Base-by-base conservation (phyloP, 768 basidiomycete species). In the Boletus patriciae region DNA sequence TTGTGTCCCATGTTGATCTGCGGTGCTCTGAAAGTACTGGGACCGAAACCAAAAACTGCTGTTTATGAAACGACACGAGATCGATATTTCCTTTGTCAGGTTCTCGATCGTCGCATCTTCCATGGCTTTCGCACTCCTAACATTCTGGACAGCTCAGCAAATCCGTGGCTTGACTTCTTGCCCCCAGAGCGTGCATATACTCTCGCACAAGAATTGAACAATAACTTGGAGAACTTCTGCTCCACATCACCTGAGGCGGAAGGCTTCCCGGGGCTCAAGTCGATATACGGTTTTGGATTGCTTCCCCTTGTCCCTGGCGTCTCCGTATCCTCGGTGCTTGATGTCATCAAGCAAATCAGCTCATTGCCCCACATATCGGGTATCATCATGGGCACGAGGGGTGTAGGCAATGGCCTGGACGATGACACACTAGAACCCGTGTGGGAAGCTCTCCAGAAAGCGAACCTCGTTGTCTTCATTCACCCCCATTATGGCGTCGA, bases 101-200 rank as follows among this genome's bases (percentile, higher is more conserved):
- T 87, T 54, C 57, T 59, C 21, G 67, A 46, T 13, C 9, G 25
- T 25, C 33, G 27, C 19, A 42, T 52, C 61, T 46, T 58, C 31
- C 34, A 19, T 50, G 46, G 27, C 37, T 57, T 31, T 55, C 50
- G n/a, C 48, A 21, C 45, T 56, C 41, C 60, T 69, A 52, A 73
- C 59, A 21, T 23, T 42, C 34, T 36, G 52, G 49, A 44, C 62
- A 92, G 91, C 68, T 83, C 89, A 25, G 92, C 92, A 27, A 94
- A 95, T 66, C 93, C 92, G 10, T 95, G 92, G 92, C 82, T 94
- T 36, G 93, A 95, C 70, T 94, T 94, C 66, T 80, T 95, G 23
- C 70, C 86, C 6, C 81, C 88, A 11, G 66, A 81, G 25, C 81
- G 87, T 42, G 93, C 92, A 10, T 77, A 80, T 47, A 66, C 69